A percentile compares a stretch with the other conserved stretches of the same genome.
phyloP scores from a whole-genome alignment of 805 yeast genomes.

The Schizosaccharomyces japonicus region DNA sequence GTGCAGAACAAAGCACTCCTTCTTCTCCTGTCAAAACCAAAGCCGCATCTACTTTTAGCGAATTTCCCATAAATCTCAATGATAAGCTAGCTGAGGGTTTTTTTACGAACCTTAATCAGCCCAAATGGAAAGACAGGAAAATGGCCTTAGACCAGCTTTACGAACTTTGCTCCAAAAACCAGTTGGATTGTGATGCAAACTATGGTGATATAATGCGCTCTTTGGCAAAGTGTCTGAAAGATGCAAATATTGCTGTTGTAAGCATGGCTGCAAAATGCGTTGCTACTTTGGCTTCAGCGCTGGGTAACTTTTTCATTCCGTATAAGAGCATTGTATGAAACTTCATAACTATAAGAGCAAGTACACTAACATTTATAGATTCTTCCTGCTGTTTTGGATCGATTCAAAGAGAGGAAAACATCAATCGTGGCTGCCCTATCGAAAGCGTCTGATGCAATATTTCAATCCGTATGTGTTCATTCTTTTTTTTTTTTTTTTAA shows the following conservation, averaged over 20 bases:
- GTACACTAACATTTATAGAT: too few species aligned
- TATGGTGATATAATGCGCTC: constrained; percentile 37
- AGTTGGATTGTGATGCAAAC: constrained; percentile 30
- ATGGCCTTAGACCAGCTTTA: constrained; percentile 47
- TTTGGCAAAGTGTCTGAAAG: constrained; percentile 53
- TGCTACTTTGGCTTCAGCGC: constrained; percentile 34
- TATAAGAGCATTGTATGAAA: constrained; percentile 29
- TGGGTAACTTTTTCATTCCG: constrained; percentile 31
- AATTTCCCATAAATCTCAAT: constrained; percentile 44
- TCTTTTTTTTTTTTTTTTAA: too few species aligned
- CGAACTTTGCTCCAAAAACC: constrained; percentile 22
- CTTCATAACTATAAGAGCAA: too few species aligned
- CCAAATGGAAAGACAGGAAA: constrained; percentile 81
- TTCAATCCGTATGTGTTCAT: too few species aligned
- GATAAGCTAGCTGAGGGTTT: constrained; percentile 44
- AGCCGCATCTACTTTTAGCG: constrained; percentile 43
- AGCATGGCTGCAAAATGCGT: constrained; percentile 19
- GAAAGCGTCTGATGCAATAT: constrained; percentile 40
- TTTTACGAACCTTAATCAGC: constrained; percentile 27
- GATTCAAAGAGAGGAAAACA: constrained; percentile 72
- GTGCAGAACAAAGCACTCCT: neutral
- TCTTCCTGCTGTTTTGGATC: constrained; percentile 46
- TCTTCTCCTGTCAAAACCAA: neutral
- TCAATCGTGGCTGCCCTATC: constrained; percentile 48
- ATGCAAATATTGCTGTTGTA: constrained; percentile 35